phyloP scores from a whole-genome alignment of 768 basidiomycete genomes.

The Suillus discolor region DNA sequence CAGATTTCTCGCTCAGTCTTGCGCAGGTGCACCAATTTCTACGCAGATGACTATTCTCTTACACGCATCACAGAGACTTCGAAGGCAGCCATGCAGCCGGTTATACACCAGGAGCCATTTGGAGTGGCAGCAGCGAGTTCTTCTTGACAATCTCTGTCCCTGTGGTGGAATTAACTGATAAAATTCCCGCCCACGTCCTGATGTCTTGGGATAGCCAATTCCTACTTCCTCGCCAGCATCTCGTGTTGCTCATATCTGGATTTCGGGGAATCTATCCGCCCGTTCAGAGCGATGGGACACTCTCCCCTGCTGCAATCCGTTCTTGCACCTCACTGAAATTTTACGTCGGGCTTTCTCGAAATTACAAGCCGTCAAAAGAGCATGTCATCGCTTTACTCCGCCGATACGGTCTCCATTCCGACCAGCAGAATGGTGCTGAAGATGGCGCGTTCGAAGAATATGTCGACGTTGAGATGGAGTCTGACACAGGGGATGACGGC shows the following conservation, averaged over 20 bases:
- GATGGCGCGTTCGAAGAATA: slow-evolving; percentile 7
- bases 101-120: slow-evolving; percentile 62
- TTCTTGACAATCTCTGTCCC: slow-evolving; percentile 60
- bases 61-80: slow-evolving; percentile 49
- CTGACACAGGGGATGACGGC: slow-evolving; percentile 37
- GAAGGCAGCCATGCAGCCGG: slow-evolving; percentile 55
- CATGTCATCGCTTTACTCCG: slow-evolving; percentile 51
- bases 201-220: slow-evolving; percentile 76
- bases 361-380: slow-evolving; percentile 61
- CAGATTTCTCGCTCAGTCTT: not conserved
- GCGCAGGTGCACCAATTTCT: slow-evolving; percentile 5
- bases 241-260: slow-evolving; percentile 68
- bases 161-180: slow-evolving; percentile 49
- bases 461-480: not conserved
- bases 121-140: slow-evolving; percentile 52
- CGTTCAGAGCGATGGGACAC: slow-evolving; percentile 44
- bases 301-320: slow-evolving; percentile 36
- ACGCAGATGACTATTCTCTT: slow-evolving; percentile 5
- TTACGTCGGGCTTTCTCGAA: slow-evolving; percentile 59
- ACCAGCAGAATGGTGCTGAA: slow-evolving; percentile 39
- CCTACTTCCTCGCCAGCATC: slow-evolving; percentile 54
- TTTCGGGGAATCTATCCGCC: slow-evolving; percentile 57
- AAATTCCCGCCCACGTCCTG: slow-evolving; percentile 63
- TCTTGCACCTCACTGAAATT: slow-evolving; percentile 46
- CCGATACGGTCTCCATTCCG: slow-evolving; percentile 49